These are phyloP conservation scores for Eudorina sp. DNA, from an alignment of 139 green algal genomes.

Conservation along the genomic window DNA sequence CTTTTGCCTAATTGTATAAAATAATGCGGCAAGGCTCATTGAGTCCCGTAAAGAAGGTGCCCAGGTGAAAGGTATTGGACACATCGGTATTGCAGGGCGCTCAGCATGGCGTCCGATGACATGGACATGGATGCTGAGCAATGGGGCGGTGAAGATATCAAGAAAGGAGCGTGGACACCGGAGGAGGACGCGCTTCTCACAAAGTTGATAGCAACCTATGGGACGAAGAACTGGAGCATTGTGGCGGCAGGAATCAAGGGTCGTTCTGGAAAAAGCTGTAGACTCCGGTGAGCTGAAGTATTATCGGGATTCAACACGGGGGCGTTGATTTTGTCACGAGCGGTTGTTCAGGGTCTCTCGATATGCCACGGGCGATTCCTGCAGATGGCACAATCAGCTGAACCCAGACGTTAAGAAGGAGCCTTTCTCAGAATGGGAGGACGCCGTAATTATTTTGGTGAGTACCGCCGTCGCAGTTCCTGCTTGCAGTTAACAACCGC, in stretches of 20 bases:
- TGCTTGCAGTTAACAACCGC: neutral
- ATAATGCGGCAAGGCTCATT: too few species aligned
- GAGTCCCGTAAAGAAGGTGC: too few species aligned
- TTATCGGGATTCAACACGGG: neutral
- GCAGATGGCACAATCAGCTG: conserved; percentile 76
- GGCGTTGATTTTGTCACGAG: neutral
- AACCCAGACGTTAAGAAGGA: conserved; percentile 72
- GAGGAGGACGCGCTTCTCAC: conserved; percentile 78
- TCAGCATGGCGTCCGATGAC: conserved; percentile 21
- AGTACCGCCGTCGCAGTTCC: conserved; percentile 1
- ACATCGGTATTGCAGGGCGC: conserved; percentile 1
- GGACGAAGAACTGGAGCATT: conserved; percentile 82
- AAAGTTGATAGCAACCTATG: conserved; percentile 67
- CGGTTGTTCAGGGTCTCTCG: neutral
- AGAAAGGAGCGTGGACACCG: conserved; percentile 85
- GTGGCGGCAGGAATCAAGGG: conserved; percentile 87
- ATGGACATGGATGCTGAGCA: conserved; percentile 26
- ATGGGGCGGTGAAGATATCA: conserved; percentile 57
- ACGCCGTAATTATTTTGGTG: conserved; percentile 72
- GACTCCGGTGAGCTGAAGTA: conserved; percentile 61
- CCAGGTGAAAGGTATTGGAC: too few species aligned
- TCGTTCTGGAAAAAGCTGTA: conserved; percentile 88
- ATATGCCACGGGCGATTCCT: neutral
- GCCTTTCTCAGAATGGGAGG: conserved; percentile 74
- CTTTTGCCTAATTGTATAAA: too few species aligned